Percentiles rank a stretch among this genome's conserved stretches.
Conservation (phyloP, 2,329 filamentous ascomycete genomes). For the Ciborinia camelliae region DNA sequence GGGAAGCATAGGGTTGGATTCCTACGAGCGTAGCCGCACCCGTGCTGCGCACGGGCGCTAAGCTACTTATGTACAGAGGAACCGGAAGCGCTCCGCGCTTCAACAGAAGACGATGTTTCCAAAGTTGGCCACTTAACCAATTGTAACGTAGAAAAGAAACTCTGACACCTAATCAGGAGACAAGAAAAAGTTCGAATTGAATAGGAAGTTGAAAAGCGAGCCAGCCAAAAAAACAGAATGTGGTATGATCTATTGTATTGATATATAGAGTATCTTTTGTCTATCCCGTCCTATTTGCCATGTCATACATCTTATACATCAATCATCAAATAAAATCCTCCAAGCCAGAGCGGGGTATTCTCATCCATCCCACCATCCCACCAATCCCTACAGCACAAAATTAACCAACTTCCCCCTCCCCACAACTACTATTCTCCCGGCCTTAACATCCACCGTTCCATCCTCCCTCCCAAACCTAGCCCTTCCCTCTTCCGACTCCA, state of each 20-base stretch:
- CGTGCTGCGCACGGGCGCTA: no score
- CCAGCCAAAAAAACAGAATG: neutral
- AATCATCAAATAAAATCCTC: neutral
- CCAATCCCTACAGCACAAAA: slow-evolving; percentile 53
- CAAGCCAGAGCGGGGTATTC: neutral
- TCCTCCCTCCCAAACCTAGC: slow-evolving; percentile 45
- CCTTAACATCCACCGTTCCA: slow-evolving; percentile 45
- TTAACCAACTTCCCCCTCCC: slow-evolving; percentile 68
- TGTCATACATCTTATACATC: neutral
- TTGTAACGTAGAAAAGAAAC: neutral
- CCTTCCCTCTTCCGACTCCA: slow-evolving; percentile 58
- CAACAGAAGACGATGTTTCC: neutral
- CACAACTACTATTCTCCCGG: slow-evolving; percentile 65
- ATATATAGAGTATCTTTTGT: neutral
- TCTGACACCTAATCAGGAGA: neutral
- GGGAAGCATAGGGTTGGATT: no score
- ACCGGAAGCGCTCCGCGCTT: no score
- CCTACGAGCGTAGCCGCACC: no score
- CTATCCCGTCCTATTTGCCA: neutral
- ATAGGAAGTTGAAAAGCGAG: neutral
- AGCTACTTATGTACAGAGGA: no score
- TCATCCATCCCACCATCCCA: neutral
- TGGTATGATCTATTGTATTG: neutral
- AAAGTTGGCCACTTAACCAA: neutral
- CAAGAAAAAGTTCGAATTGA: neutral